Evolutionary conservation across 2,329 filamentous ascomycete species (phyloP), one percentile per base, ranked within the genome.

Genomic region (Neurospora sp.): DNA sequence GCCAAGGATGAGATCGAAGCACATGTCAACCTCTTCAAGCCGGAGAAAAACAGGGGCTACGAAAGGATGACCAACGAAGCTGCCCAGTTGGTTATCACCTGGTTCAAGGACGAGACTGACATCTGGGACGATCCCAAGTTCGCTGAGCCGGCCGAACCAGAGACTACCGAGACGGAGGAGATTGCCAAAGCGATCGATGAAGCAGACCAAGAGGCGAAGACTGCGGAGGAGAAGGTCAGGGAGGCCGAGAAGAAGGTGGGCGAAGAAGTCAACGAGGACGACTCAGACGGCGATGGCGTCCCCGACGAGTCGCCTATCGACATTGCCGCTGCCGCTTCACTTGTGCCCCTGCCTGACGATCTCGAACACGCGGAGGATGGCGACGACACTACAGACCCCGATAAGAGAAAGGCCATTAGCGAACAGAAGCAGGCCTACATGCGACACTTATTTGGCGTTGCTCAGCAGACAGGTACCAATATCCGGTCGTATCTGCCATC

Each of bases 1-100:
- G 87, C 86, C 0, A 82, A 82, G 1, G 91, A 93, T 73, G 92
- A 96, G 80, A 86, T 92, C 1, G 85, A 86, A 70, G 92, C 92
- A 1, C 92, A 96, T 75, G 85, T 88, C 78, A 85, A 81, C 74
- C 82, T 92, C 84, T 92, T 92, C 75, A 83, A 82, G 57, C 85
- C 85, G 0, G 83, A 85, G 70, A 87, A 85, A 73, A 89, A 92
- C 74, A 82, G 85, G 8, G 85, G 86, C 1, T 92, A 92, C 73
- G 87, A 89, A 71, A 81, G 82, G 6, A 89, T 92, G 85, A 83
- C 85, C 17, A 85, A 87, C 52, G 80, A 85, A 57, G 85, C 89
- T 1, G 86, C 86, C 52, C 84, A 85, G 71, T 78, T 88, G 65
- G 83, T 89, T 3, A 82, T 86, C 2, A 79, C 81, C 38, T 91